Base-by-base conservation (phyloP, 768 basidiomycete genomes). In the Tulasnella calospora region DNA sequence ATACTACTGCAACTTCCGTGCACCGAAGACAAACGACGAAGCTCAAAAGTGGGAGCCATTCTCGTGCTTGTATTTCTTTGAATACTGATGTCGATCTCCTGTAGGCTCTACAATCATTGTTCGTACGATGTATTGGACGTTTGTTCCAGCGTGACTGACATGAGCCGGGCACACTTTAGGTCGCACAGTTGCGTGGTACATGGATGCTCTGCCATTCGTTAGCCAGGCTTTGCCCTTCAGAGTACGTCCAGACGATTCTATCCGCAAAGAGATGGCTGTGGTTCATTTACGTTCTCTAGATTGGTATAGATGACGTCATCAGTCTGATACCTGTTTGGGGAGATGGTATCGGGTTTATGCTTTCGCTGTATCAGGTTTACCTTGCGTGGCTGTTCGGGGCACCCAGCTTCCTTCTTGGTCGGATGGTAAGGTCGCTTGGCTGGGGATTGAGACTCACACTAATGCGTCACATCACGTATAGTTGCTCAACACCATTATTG, bases 181-280 rank as follows among this genome's bases (percentile, higher is more conserved):
- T 27, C 79, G 79, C 19, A 80, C 79, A 21, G 55, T 78, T 35
- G 79, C 79, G 33, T 80, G 79, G 79, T 80, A 80, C 69, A 73
- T 80, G 73, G 79, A 80, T 61, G 79, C 79, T 36, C 38, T 80
- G 21, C 79, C 79, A 38, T 74, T 78, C 30, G 72, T 78, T 40
- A 78, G 61, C 55, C 71, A 80, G 40, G 61, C 78, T 6, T 44
- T 80, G n/a, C 79, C 79, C 13, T 73, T 80, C 77, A 69, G 57
- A 55, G 78, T 74, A 36, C 77, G 71, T 73, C 7, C 17, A 30
- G 13, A 23, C 38, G 1, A 13, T 7, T 70, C 35, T n/a, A n/a
- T 15, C 33, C 6, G 21, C 7, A n/a, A 19, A 27, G 35, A 6
- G 27, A 27, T 21, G 30, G 36, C 33, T 27, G 41, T 7, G 1